Percentiles rank a stretch among this genome's conserved stretches.
These are phyloP conservation scores for Colletotrichum lindemuthianum DNA, from an alignment of 2,329 filamentous ascomycete genomes.

Conservation along the genomic window DNA sequence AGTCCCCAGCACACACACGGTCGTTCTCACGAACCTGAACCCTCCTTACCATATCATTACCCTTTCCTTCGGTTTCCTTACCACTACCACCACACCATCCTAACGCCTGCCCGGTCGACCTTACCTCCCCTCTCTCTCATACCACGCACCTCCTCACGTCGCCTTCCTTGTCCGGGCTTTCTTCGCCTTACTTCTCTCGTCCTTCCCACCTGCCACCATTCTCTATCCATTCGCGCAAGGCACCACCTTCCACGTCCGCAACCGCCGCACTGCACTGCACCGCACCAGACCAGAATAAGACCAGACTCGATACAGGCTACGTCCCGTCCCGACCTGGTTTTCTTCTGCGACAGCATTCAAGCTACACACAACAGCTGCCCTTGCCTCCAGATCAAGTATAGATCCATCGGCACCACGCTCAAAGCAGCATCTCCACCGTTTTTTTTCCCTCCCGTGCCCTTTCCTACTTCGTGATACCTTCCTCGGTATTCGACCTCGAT, in stretches of 20 bases:
- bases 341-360: constrained; percentile 60
- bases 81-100: constrained; percentile 19
- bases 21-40: not conserved
- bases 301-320: constrained; percentile 59
- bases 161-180: constrained; percentile 7
- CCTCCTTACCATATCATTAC: not conserved
- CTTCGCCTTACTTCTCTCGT: not conserved
- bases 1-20: too few relatives aligned
- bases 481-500: constrained; percentile 11
- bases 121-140: constrained; percentile 7
- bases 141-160: not conserved
- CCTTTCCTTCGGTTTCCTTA: not conserved
- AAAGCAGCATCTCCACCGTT: constrained; percentile 72
- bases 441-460: constrained; percentile 63
- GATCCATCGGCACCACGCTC: constrained; percentile 72
- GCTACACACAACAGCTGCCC: constrained; percentile 51
- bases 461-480: constrained; percentile 59
- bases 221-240: constrained; percentile 18
- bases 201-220: constrained; percentile 38
- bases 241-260: constrained; percentile 41
- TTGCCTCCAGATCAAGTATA: constrained; percentile 72
- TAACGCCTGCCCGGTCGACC: constrained; percentile 20
- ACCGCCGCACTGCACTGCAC: constrained; percentile 15
- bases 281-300: not conserved
- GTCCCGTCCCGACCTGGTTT: constrained; percentile 60